Base-by-base conservation (phyloP, 768 basidiomycete genomes). In the Mrakia blollopis region DNA sequence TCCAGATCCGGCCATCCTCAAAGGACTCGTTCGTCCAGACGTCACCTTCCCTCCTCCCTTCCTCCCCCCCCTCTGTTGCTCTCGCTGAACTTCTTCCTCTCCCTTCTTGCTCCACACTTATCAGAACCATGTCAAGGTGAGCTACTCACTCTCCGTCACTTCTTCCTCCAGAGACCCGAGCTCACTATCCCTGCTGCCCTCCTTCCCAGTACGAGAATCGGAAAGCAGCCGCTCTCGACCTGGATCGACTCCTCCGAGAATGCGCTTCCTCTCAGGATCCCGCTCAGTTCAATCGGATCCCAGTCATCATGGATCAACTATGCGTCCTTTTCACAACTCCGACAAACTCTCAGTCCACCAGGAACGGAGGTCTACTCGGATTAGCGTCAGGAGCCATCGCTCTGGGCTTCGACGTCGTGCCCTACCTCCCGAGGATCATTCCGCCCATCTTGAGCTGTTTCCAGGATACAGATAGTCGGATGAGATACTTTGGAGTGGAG, bases 351-450 rank as follows among this genome's bases (percentile, higher is more conserved):
- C 86, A 95, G 32, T 94, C 97, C 80, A 89, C 94, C 63, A 88
- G 95, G 63, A 98, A 96, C 83, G 96, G 96, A 50, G 96, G 96
- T 7, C 87, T 98, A 61, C 98, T 98, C 80, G 96, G 96, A 32
- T 89, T 98, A 1, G 96, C 96, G 13, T 96, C 93, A 39, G 93
- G 93, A 32, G 93, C 94, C n/a, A 98, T 99, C 81, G 96, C 97
- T 0, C 86, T 98, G 4, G 93, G 94, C 2, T 91, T 94, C 16
- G 92, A 97, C 79, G 89, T 98, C 63, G 91, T 95, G 11, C 92
- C 93, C 10, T 94, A 95, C 85, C 92, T 98, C 89, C 92, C 92
- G 77, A 91, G 91, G 80, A 97, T 99, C 82, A 88, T 97, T 50
- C 90, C 91, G 61, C 91, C 93, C 3, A 87, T 99, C 44, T 88